Percentiles rank a stretch among this genome's conserved stretches.
Conservation (phyloP, 2,329 filamentous ascomycete species). For the Elsinoe perseae region DNA sequence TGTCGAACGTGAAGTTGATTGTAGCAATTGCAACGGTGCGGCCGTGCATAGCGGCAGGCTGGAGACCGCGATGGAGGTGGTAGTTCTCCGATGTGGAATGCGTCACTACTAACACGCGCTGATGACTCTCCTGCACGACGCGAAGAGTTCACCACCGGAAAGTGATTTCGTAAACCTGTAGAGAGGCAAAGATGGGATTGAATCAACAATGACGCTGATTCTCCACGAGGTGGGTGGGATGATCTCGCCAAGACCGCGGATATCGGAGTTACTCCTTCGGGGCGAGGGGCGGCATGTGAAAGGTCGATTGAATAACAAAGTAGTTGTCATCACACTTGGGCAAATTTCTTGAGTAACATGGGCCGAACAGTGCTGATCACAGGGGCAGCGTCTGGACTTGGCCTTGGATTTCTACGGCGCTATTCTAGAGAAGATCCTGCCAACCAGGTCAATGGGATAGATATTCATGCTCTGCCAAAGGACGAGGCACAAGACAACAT, state of each 20-base stretch:
- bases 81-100: neutral
- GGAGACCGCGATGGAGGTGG: neutral
- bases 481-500: conserved; percentile 21
- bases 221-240: neutral
- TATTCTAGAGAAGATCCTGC: conserved; percentile 21
- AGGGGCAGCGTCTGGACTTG: conserved; percentile 34
- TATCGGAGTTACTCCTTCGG: conserved; percentile 1
- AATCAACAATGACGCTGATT: conserved; percentile 12
- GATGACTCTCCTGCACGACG: neutral
- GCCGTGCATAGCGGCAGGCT: conserved; percentile 12
- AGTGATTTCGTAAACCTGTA: neutral
- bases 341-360: neutral
- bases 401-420: conserved; percentile 29
- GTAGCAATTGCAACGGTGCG: conserved; percentile 14
- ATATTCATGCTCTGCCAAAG: conserved; percentile 21
- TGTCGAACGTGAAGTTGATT: conserved; percentile 2
- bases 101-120: neutral
- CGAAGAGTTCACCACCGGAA: neutral
- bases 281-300: conserved; percentile 10
- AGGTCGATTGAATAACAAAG: neutral
- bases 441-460: conserved; percentile 29
- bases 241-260: neutral
- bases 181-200: neutral
- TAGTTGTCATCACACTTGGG: neutral
- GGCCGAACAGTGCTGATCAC: conserved; percentile 29